Evolutionary conservation across 768 basidiomycete species (phyloP).

Genomic region (Suillus spraguei): DNA sequence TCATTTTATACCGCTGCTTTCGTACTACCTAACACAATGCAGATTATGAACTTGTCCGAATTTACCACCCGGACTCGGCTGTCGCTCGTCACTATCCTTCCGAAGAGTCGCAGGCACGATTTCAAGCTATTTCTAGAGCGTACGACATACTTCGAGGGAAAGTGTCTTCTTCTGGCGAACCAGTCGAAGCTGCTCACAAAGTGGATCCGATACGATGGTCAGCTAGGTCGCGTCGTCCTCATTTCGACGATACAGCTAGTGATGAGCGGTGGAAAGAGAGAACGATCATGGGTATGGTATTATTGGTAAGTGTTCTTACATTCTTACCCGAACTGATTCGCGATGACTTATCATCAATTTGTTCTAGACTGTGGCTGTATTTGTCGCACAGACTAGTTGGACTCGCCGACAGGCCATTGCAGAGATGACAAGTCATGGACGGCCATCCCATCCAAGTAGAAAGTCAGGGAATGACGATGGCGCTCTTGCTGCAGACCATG

Average conservation of each 20-base stretch:
- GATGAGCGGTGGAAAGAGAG: slow-evolving; percentile 74
- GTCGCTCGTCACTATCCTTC: slow-evolving; percentile 42
- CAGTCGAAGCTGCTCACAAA: slow-evolving; percentile 19
- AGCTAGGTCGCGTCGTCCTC: slow-evolving; percentile 41
- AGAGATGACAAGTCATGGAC: slow-evolving; percentile 1
- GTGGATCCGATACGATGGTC: slow-evolving; percentile 45
- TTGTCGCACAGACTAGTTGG: slow-evolving; percentile 37
- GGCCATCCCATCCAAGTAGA: neutral
- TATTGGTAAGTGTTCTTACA: slow-evolving; percentile 42
- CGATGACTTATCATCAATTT: neutral
- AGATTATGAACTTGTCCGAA: slow-evolving; percentile 81
- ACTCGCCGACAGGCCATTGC: slow-evolving; percentile 34
- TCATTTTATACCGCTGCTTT: slow-evolving; percentile 9
- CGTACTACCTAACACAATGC: slow-evolving; percentile 1
- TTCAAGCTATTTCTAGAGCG: slow-evolving; percentile 68
- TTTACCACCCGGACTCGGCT: slow-evolving; percentile 78
- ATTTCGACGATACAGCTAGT: slow-evolving; percentile 43
- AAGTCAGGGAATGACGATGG: slow-evolving; percentile 1
- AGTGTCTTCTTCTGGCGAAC: slow-evolving; percentile 26
- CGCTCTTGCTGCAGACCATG: neutral
- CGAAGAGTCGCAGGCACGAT: slow-evolving; percentile 60
- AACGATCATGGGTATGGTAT: slow-evolving; percentile 54
- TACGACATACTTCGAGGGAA: slow-evolving; percentile 66
- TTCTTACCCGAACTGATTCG: slow-evolving; percentile 1
- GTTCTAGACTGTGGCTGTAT: slow-evolving; percentile 34